Evolutionary conservation across 1,284 basidiomycete genomes (phyloP).

Genomic region (Stygiomarasmius scandens): DNA sequence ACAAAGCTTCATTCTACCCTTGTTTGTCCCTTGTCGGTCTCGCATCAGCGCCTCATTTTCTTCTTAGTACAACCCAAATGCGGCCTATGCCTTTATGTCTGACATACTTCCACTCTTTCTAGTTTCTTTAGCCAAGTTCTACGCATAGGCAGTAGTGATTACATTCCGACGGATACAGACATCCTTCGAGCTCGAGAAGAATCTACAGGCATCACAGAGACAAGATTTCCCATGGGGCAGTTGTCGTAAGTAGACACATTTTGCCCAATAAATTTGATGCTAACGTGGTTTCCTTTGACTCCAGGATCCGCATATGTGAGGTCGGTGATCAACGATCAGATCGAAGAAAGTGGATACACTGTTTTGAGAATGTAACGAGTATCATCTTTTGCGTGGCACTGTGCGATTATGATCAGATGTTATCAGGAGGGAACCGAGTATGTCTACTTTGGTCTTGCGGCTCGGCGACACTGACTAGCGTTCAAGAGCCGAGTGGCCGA

Average conservation of each 20-base stretch:
- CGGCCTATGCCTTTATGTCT: background rate
- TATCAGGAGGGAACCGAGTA: constrained; percentile 79
- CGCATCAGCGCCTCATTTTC: too few relatives aligned
- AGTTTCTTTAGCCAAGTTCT: constrained; percentile 94
- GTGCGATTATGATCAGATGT: constrained; percentile 92
- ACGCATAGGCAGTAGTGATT: too few relatives aligned
- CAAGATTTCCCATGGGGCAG: constrained; percentile 73
- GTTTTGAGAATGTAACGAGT: too few relatives aligned
- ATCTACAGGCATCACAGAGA: constrained; percentile 93
- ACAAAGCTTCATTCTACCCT: too few relatives aligned
- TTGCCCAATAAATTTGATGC: too few relatives aligned
- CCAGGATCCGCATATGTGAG: constrained; percentile 92
- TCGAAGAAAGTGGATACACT: too few relatives aligned
- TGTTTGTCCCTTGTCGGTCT: constrained; percentile 13
- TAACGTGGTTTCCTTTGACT: constrained; percentile 1
- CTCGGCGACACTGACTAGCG: background rate
- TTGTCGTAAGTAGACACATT: constrained; percentile 73
- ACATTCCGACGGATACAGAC: constrained; percentile 88
- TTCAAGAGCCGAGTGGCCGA: constrained; percentile 93
- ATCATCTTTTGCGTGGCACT: constrained; percentile 96
- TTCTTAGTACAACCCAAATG: background rate
- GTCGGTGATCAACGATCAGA: constrained; percentile 93
- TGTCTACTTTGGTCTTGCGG: constrained; percentile 29
- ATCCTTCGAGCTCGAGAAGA: constrained; percentile 89
- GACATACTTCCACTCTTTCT: background rate